A percentile compares a stretch with the other conserved stretches of the same genome.
Conservation (phyloP, 2,329 filamentous ascomycete genomes). For the Pyricularia sp. region DNA sequence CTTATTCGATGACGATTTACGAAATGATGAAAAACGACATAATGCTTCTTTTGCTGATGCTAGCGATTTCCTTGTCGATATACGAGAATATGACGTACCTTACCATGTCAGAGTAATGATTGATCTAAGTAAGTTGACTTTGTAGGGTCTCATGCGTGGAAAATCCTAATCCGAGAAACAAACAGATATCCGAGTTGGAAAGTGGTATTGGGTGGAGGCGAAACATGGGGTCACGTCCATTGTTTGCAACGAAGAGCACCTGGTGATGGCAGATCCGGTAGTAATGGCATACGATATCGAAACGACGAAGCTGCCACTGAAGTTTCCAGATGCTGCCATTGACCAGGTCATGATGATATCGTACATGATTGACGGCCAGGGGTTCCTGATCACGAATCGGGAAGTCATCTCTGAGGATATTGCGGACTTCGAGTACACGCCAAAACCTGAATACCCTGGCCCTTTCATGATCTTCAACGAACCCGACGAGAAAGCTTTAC, state of each 20-base stretch:
- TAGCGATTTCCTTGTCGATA: conserved; percentile 95
- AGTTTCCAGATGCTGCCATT: conserved; percentile 87
- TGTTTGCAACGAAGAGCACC: conserved; percentile 70
- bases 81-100: conserved; percentile 96
- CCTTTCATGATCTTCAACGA: conserved; percentile 99
- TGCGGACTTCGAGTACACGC: conserved; percentile 94
- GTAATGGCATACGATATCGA: conserved; percentile 99
- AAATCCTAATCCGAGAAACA: background rate
- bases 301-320: conserved; percentile 86
- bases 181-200: conserved; percentile 82
- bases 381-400: conserved; percentile 93
- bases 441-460: conserved; percentile 88
- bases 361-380: conserved; percentile 99
- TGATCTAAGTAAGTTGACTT: conserved; percentile 53
- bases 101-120: conserved; percentile 99
- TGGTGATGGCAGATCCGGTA: conserved; percentile 88
- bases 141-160: background rate
- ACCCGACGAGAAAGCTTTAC: conserved; percentile 72
- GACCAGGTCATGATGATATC: conserved; percentile 99
- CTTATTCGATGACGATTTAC: conserved; percentile 69
- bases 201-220: conserved; percentile 92
- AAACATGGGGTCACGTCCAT: conserved; percentile 84
- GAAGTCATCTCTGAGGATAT: conserved; percentile 98
- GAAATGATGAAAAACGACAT: conserved; percentile 67
- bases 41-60: conserved; percentile 70